These are phyloP conservation scores for Quercus alba DNA, from an alignment of 306 rosid species.

Conservation along the genomic window DNA sequence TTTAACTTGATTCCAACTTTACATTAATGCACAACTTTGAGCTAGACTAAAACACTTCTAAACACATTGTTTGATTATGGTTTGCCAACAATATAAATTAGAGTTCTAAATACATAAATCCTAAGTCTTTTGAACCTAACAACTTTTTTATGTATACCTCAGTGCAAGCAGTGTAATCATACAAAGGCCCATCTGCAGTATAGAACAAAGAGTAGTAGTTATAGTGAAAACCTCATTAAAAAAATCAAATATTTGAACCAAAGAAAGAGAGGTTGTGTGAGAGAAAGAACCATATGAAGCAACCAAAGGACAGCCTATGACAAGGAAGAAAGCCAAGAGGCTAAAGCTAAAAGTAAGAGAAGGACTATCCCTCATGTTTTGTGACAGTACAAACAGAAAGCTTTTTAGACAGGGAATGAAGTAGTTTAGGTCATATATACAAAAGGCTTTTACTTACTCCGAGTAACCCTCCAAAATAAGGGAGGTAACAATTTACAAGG, in stretches of 20 bases:
- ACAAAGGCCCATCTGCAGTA: constrained; percentile 72
- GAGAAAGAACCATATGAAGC: constrained; percentile 55
- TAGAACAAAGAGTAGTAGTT: background rate
- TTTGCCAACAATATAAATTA: too few relatives aligned
- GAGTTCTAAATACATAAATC: too few relatives aligned
- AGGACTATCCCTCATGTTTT: constrained; percentile 24
- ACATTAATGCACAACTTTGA: too few relatives aligned
- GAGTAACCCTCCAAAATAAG: background rate
- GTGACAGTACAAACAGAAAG: background rate
- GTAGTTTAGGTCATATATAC: background rate
- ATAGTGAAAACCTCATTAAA: background rate
- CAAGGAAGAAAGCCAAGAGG: constrained; percentile 29
- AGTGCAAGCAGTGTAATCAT: too few relatives aligned
- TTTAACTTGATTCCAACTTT: too few relatives aligned
- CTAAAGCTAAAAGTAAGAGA: background rate
- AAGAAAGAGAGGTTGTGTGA: background rate
- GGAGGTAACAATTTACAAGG: background rate
- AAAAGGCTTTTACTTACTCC: constrained; percentile 5
- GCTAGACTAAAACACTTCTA: too few relatives aligned
- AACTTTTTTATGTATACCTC: too few relatives aligned
- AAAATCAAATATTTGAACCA: background rate
- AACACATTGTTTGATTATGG: too few relatives aligned
- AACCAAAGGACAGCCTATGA: constrained; percentile 26
- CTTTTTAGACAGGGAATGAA: background rate
- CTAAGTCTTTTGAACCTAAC: too few relatives aligned